Base-by-base conservation (phyloP, 2,329 filamentous ascomycete species). In the Talaromyces sp. region DNA sequence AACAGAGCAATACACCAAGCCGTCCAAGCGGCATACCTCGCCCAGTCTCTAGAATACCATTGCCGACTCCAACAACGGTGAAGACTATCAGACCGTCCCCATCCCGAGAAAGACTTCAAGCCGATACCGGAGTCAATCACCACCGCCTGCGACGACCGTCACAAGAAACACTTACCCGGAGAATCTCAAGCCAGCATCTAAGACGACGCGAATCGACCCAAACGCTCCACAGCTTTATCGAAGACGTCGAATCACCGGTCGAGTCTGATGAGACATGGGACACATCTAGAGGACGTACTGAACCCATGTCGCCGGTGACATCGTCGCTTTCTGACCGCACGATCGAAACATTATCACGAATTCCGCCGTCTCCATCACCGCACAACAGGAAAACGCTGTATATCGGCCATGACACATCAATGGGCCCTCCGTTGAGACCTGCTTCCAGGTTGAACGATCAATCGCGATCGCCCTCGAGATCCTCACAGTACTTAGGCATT, bases 281-380 rank as follows among this genome's bases (percentile, higher is more conserved):
- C 5, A 31, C 58, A 33, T 28, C 46, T 31, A 33, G 48, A 28
- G 60, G 61, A 3, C 55, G 35, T 11, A 62, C 48, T 23, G 46
- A 46, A 50, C 37, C 25, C 2, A 33, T 72, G 46, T 62, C 57
- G 46, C 66, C 72, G 40, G 72, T 69, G 39, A 70, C 70, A 5
- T 70, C 75, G 16, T 77, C 76, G 5, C 65, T 97, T 3, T 87
- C 89, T 0, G 93, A 97, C 69, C 83, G 93, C 63, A 96, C 93
- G 0, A 88, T 96, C 46, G 91, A 96, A 73, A 96, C 91, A 0
- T 79, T 97, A 5, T 84, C 92, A 2, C 85, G 87, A 54, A 80
- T 96, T 33, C 90, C 92, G 0, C 86, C 90, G 0, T 95, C 92
- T 0, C 92, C 93, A 4, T 85, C 85, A 0, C 75, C 89, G 52